Evolutionary conservation across 495 filamentous ascomycete species (phyloP), one percentile per base, ranked within the genome.

Genomic region (Aspergillus mulundensis): DNA sequence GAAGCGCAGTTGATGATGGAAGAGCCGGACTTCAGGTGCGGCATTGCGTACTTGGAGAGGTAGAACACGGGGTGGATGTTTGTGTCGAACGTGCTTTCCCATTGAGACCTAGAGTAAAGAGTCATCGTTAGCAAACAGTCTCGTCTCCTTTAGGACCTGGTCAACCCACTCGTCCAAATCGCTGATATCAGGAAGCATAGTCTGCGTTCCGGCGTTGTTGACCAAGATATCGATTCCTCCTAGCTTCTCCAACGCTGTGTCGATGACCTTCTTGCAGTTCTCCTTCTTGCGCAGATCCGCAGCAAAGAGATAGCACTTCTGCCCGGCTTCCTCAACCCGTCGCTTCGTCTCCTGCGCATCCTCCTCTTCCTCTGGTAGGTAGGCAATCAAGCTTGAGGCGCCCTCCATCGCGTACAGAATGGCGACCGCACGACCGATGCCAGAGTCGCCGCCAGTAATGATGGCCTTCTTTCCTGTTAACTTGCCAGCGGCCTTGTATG

Each of bases 361-460:
- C 36, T 82, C 76, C 63, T 92, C 85, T 64, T 95, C 89, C 23
- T 87, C 81, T 0, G 87, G 86, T 0, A 91, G 74, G 62, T 93
- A 90, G 15, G 80, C 81, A 56, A 95, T 91, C 15, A 88, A 72
- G 44, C 80, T 83, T 42, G 87, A 83, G 12, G 90, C 89, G 4
- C 90, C 90, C 68, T 94, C 90, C 83, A 91, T 86, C 18, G 90
- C 89, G 54, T 85, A 93, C 0, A 95, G 76, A 15, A 93, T 83
- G 0, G 89, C 87, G 15, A 86, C 81, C 0, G 89, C 85, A 7
- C 89, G 85, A 15, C 90, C 89, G 61, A 94, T 94, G 15, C 90
- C 89, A 6, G 82, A 87, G 66, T 94, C 89, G 14, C 90, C 90
- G 15, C 89, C 89, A 1, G 89, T 92, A 61, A 94, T 94, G 32